These are phyloP conservation scores for Thraustotheca clavata DNA, from an alignment of 352 stramenopile genomes.

Conservation along the genomic window DNA sequence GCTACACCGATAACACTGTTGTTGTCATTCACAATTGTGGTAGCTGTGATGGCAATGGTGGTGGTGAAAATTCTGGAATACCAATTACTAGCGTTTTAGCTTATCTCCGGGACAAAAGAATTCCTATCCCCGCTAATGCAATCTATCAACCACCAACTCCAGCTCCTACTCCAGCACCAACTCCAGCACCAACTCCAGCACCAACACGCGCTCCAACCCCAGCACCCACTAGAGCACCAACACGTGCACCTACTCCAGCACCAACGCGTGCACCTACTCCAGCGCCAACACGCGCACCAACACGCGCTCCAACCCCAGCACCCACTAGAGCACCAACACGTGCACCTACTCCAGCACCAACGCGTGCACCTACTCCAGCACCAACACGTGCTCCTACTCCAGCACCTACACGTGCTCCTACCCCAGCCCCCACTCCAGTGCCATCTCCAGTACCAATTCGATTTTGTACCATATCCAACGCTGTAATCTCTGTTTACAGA, in stretches of 20 bases:
- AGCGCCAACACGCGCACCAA: no score
- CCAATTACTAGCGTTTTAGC: constrained; percentile 54
- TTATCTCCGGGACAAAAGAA: constrained; percentile 45
- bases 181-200: no score
- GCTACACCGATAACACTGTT: constrained; percentile 47
- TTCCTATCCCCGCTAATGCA: no score
- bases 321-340: no score
- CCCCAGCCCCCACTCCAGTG: no score
- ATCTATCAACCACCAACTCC: constrained; percentile 26
- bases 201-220: neutral
- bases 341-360: no score
- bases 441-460: constrained; percentile 8
- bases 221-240: neutral
- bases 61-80: constrained; percentile 52
- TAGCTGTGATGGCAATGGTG: constrained; percentile 51
- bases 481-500: neutral
- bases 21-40: constrained; percentile 68
- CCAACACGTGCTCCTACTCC: no score
- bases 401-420: no score
- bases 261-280: no score
- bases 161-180: constrained; percentile 22
- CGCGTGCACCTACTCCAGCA: no score
- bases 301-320: no score
- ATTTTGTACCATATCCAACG: neutral
- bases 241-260: constrained; percentile 24